Evolutionary conservation across 2,329 filamentous ascomycete genomes (phyloP), one percentile per base, ranked within the genome.

Genomic region (Diaporthe aspalathi): DNA sequence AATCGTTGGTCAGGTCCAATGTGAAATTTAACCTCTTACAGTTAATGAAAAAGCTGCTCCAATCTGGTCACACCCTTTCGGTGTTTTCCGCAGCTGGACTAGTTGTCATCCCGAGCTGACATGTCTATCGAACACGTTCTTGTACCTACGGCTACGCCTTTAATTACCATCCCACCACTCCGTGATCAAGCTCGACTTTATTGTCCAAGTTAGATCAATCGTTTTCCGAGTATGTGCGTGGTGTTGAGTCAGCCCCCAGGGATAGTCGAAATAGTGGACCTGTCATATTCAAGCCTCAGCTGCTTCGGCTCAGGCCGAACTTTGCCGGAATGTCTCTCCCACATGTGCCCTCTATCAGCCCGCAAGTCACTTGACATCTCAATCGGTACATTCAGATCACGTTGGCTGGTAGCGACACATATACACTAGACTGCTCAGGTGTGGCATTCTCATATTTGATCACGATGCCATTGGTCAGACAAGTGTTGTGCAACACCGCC

Each of bases 301-400:
- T 29, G 11, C 6, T n/a, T 14, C 17, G 32, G 5, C 24, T 22
- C 40, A 62, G 16, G 57, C 57, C 57, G 40, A 62, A 35, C 57
- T 62, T 62, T 62, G 57, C 57, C 57, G 57, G 47, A 17, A 47
- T 47, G 20, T 62, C 57, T 47, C 40, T 47, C 40, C 57, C 43
- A 22, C n/a, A n/a, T n/a, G n/a, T n/a, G n/a, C n/a, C n/a, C 16
- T n/a, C 24, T n/a, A 62, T 45, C 57, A 62, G 24, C 1, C 17
- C n/a, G 38, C 12, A n/a, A 8, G 29, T 62, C 24, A 62, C 22
- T 45, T 62, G 40, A 60, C 12, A 8, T 24, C 35, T 6, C 35
- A 27, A 57, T 27, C n/a, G 16, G 22, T 11, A 45, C 40, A 32
- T 11, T 29, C 27, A 17, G 47, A 32, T 62, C 57, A 32, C 32